These are phyloP conservation scores for Penicillium nucicola DNA, from an alignment of 495 filamentous ascomycete species.

Conservation along the genomic window DNA sequence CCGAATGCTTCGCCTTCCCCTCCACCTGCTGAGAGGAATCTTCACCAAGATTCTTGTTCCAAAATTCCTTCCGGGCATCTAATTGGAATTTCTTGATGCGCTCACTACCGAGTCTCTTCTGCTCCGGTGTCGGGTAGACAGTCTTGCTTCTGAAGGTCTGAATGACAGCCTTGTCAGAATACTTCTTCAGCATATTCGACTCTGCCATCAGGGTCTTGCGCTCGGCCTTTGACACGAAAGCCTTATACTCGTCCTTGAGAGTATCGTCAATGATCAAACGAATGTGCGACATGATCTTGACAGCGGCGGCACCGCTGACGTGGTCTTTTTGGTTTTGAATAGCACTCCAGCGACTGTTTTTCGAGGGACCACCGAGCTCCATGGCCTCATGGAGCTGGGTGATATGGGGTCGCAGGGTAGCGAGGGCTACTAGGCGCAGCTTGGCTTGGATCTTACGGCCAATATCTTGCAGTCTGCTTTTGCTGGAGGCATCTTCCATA, in stretches of 20 bases:
- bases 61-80: neutral
- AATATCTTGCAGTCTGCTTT: constrained; percentile 15
- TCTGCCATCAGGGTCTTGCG: constrained; percentile 21
- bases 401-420: constrained; percentile 26
- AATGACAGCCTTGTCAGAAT: constrained; percentile 23
- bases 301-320: constrained; percentile 11
- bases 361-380: constrained; percentile 3
- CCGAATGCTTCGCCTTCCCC: neutral
- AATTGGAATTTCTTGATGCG: neutral
- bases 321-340: constrained; percentile 1
- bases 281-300: constrained; percentile 25
- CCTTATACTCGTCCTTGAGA: constrained; percentile 22
- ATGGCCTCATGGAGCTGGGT: constrained; percentile 30
- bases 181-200: constrained; percentile 28
- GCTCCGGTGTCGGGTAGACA: constrained; percentile 24
- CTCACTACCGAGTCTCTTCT: constrained; percentile 16
- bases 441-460: constrained; percentile 27
- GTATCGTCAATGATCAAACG: constrained; percentile 30
- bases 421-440: constrained; percentile 21
- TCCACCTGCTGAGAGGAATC: neutral
- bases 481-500: constrained; percentile 1
- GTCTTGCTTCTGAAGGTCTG: constrained; percentile 6
- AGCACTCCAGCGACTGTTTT: constrained; percentile 5
- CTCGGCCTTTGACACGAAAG: constrained; percentile 23
- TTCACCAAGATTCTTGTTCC: neutral